Conservation (phyloP, 257 asterid genomes). For the Jacaranda mimosifolia region DNA sequence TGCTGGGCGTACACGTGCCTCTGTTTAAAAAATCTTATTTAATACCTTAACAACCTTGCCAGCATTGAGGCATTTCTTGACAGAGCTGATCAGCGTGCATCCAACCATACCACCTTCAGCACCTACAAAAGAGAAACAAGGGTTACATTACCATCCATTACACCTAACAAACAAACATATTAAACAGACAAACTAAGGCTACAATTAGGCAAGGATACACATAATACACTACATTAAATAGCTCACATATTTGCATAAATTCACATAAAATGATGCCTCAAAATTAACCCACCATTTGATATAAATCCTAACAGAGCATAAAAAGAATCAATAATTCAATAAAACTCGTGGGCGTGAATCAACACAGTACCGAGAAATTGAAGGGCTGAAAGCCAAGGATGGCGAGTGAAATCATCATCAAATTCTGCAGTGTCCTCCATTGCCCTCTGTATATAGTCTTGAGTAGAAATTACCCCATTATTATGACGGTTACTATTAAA, state of each 20-base stretch:
- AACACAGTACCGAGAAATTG: slow-evolving; percentile 60
- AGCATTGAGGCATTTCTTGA: slow-evolving; percentile 56
- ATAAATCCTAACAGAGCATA: slow-evolving; percentile 14
- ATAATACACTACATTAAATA: not conserved
- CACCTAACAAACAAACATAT: slow-evolving; percentile 6
- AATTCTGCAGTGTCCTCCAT: slow-evolving; percentile 70
- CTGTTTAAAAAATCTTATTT: not conserved
- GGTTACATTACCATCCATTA: slow-evolving; percentile 23
- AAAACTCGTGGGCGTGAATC: not conserved
- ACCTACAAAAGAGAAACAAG: slow-evolving; percentile 47
- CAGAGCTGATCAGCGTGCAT: slow-evolving; percentile 65
- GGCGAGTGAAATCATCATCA: slow-evolving; percentile 71
- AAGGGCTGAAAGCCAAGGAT: slow-evolving; percentile 81
- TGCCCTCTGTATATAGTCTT: slow-evolving; percentile 79
- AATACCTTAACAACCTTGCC: slow-evolving; percentile 73
- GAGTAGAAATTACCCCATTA: slow-evolving; percentile 56
- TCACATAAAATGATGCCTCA: not conserved
- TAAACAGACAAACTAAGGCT: not conserved
- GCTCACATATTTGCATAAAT: not conserved
- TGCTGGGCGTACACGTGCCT: not conserved
- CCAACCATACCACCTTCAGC: slow-evolving; percentile 55
- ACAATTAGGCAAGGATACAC: not conserved
- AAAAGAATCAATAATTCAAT: not conserved
- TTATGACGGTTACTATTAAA: not conserved
- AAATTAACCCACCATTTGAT: slow-evolving; percentile 22